phyloP scores from a whole-genome alignment of 495 filamentous ascomycete genomes.

The Daldinia childiae region DNA sequence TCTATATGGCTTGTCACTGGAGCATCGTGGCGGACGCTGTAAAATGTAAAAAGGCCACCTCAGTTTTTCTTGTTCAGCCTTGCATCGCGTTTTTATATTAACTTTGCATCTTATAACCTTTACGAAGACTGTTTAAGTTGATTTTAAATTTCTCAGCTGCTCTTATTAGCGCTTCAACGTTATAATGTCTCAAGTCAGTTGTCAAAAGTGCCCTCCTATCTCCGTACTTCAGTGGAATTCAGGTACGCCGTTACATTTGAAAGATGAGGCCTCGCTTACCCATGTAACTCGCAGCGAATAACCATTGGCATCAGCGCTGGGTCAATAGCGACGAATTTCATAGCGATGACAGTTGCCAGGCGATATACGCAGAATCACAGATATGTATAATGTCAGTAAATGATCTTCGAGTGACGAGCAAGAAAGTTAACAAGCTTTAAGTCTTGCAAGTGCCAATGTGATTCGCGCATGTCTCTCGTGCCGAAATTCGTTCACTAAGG shows the following conservation, averaged over 20 bases:
- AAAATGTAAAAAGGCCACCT: background rate
- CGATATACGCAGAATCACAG: background rate
- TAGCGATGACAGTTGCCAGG: background rate
- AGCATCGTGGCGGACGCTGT: background rate
- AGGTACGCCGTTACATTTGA: background rate
- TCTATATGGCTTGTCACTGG: background rate
- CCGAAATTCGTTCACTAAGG: slow-evolving; percentile 8
- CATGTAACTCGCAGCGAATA: background rate
- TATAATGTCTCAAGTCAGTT: background rate
- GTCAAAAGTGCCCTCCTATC: background rate
- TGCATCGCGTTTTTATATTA: background rate
- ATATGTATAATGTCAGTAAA: background rate
- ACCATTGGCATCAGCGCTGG: background rate
- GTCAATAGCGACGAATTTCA: background rate
- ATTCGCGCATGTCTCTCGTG: slow-evolving; percentile 26
- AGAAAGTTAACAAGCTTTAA: background rate
- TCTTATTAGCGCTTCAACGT: background rate
- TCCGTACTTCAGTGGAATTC: background rate
- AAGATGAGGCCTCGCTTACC: background rate
- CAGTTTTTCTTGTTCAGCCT: background rate
- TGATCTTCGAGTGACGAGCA: background rate
- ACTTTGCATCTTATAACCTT: background rate
- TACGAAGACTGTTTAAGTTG: background rate
- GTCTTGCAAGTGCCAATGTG: background rate
- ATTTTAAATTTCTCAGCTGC: background rate